phyloP scores from a whole-genome alignment of 202 grass and related monocot species.

The Panicum virgatum region DNA sequence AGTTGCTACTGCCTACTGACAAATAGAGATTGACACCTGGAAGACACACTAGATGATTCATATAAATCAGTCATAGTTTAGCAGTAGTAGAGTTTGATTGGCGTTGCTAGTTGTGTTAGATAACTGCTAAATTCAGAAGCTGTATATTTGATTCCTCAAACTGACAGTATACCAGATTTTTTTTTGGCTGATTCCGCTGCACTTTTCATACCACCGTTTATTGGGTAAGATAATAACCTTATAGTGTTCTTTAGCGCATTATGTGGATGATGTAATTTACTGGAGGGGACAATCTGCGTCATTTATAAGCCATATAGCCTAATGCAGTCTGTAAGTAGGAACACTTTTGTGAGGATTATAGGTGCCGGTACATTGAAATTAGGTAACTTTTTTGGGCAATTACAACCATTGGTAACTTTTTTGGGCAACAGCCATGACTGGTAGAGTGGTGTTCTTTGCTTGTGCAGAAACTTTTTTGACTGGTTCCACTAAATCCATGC shows the following conservation, averaged over 20 bases:
- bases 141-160: slow-evolving; percentile 14
- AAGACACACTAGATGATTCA: slow-evolving; percentile 5
- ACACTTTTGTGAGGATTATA: slow-evolving; percentile 2
- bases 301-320: slow-evolving; percentile 18
- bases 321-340: not conserved
- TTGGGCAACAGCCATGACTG: not conserved
- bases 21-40: slow-evolving; percentile 16
- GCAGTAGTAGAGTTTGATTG: slow-evolving; percentile 20
- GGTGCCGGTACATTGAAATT: not conserved
- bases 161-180: not conserved
- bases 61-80: not conserved
- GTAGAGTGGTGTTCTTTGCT: not conserved
- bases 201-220: not conserved
- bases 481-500: not conserved
- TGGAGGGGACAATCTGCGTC: slow-evolving; percentile 16
- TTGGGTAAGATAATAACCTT: not conserved
- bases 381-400: not conserved
- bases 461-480: not conserved
- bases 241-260: not conserved
- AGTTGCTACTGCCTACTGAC: slow-evolving; percentile 4
- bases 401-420: not conserved
- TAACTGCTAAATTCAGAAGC: not conserved
- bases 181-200: not conserved
- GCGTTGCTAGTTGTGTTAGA: slow-evolving; percentile 15
- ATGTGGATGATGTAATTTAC: slow-evolving; percentile 14